These are phyloP conservation scores for Phellopilus nigrolimitatus DNA, from an alignment of 1,284 basidiomycete species.

Conservation along the genomic window DNA sequence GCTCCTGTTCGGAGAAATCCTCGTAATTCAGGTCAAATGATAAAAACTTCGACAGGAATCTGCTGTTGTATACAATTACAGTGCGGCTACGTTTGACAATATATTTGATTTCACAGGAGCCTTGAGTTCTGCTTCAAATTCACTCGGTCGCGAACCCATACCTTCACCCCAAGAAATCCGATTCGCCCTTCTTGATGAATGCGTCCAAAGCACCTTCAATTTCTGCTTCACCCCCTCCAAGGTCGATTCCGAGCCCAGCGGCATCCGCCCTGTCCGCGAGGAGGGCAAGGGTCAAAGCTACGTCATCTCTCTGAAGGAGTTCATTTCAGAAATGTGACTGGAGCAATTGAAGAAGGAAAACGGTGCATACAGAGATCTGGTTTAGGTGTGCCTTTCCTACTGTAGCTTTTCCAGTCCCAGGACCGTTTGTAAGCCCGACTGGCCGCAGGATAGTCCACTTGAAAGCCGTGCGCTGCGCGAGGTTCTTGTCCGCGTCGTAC, in stretches of 20 bases:
- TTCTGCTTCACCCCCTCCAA: constrained; percentile 53
- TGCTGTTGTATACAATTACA: no score
- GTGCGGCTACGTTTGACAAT: no score
- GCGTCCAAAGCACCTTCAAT: constrained; percentile 46
- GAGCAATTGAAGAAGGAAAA: not conserved
- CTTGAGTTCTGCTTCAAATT: no score
- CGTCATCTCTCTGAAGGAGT: constrained; percentile 62
- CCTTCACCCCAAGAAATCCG: constrained; percentile 40
- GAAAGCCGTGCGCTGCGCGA: constrained; percentile 53
- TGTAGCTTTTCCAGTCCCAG: constrained; percentile 47
- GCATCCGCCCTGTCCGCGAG: constrained; percentile 53
- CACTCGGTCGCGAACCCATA: not conserved
- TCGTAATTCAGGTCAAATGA: no score
- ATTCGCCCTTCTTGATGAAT: constrained; percentile 46
- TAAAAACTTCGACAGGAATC: no score
- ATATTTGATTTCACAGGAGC: no score
- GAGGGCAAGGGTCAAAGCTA: constrained; percentile 50
- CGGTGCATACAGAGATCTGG: constrained; percentile 39
- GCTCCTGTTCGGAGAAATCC: no score
- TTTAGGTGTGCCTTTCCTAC: constrained; percentile 54
- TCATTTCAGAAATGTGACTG: not conserved
- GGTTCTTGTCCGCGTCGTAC: constrained; percentile 66
- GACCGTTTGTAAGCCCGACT: constrained; percentile 49
- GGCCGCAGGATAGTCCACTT: constrained; percentile 72
- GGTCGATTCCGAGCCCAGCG: constrained; percentile 57